Percentiles rank a stretch among this genome's conserved stretches.
These are phyloP conservation scores for Xylaria sp. DNA, from an alignment of 495 filamentous ascomycete genomes.

Conservation along the genomic window DNA sequence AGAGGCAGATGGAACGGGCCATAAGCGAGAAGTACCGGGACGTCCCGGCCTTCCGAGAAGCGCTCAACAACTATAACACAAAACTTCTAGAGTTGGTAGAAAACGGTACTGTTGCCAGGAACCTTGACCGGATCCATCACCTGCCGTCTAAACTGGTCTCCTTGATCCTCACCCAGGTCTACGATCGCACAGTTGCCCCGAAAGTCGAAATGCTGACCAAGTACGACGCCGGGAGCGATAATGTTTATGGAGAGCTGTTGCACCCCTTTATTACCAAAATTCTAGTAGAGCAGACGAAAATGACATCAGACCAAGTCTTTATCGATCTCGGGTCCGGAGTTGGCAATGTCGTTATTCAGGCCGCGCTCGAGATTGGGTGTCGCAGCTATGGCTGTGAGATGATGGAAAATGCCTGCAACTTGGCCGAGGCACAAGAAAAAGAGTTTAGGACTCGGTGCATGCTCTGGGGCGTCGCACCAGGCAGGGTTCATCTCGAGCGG, in stretches of 20 bases:
- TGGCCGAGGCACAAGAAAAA: constrained; percentile 83
- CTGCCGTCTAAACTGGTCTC: constrained; percentile 74
- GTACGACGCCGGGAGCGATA: constrained; percentile 86
- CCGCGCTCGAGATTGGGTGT: constrained; percentile 90
- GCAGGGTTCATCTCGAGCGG: constrained; percentile 77
- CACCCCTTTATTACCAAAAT: constrained; percentile 82
- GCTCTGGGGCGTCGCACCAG: constrained; percentile 85
- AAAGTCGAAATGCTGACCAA: constrained; percentile 79
- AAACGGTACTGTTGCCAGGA: constrained; percentile 71
- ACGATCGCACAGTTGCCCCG: constrained; percentile 90
- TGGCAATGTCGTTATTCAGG: constrained; percentile 93
- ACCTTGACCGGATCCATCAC: constrained; percentile 68
- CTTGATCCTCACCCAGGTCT: constrained; percentile 85
- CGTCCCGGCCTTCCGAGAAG: constrained; percentile 69
- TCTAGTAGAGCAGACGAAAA: constrained; percentile 73
- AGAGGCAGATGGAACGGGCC: constrained; percentile 72
- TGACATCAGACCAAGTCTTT: constrained; percentile 83
- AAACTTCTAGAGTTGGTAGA: constrained; percentile 63
- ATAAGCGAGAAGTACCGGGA: constrained; percentile 67
- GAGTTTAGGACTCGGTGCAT: constrained; percentile 86
- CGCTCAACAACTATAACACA: constrained; percentile 78
- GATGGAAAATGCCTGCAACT: constrained; percentile 84
- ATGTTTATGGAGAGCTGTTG: constrained; percentile 92
- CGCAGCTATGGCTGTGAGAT: constrained; percentile 97
- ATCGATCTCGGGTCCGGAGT: constrained; percentile 95